A percentile compares a stretch with the other conserved stretches of the same genome.
Evolutionary conservation across 192 early-diverging fungal species (phyloP).

Genomic region (Podila minutissima): DNA sequence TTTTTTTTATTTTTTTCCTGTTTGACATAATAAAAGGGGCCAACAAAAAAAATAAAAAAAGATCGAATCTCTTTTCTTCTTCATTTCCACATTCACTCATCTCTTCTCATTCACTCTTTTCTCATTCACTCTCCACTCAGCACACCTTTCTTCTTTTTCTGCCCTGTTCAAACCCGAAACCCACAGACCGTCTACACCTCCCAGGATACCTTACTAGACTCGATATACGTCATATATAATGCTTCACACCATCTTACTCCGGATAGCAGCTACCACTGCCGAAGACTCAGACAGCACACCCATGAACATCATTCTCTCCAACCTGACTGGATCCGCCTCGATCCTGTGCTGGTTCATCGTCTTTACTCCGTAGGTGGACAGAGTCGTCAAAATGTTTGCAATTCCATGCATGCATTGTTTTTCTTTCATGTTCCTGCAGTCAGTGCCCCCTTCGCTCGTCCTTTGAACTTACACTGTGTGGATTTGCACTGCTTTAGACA

Average conservation of each 20-base stretch:
- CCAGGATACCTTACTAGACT: not conserved
- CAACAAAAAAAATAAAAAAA: too few relatives aligned
- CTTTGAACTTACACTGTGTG: not conserved
- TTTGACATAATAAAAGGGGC: not conserved
- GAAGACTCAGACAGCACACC: not conserved
- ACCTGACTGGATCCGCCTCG: conserved; percentile 22
- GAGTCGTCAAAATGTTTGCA: not conserved
- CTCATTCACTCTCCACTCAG: too few relatives aligned
- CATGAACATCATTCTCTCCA: conserved; percentile 9
- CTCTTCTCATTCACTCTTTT: not conserved
- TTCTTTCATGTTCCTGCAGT: not conserved
- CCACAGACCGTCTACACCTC: not conserved
- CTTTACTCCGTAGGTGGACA: conserved; percentile 27
- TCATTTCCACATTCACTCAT: not conserved
- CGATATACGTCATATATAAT: not conserved
- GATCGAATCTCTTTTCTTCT: not conserved
- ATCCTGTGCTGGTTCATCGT: conserved; percentile 45
- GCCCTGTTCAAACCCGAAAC: too few relatives aligned
- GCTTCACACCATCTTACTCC: conserved; percentile 1
- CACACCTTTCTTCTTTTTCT: too few relatives aligned
- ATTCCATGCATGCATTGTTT: not conserved
- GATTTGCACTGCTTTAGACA: conserved; percentile 56
- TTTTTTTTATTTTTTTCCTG: not conserved
- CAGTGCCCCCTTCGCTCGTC: not conserved
- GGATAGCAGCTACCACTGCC: not conserved